A percentile compares a stretch with the other conserved stretches of the same genome.
Conservation (phyloP, 2,329 filamentous ascomycete genomes). For the Cryphonectria parasitica region DNA sequence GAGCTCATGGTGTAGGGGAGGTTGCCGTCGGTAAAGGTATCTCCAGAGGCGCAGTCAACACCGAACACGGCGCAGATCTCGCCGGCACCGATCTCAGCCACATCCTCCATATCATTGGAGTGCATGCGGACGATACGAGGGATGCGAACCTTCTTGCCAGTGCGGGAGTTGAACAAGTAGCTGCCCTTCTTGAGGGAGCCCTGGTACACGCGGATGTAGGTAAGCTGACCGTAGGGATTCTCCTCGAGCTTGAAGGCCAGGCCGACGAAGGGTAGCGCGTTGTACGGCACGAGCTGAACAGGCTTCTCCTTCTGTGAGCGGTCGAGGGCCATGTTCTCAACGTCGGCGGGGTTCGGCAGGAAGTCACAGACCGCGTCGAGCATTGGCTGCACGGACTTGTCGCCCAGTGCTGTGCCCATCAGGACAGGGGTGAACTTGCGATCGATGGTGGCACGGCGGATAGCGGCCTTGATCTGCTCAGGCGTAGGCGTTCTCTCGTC, state of each 20-base stretch:
- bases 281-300: slow-evolving; percentile 90
- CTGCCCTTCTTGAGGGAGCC: slow-evolving; percentile 85
- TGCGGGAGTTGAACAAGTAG: slow-evolving; percentile 91
- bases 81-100: slow-evolving; percentile 87
- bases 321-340: slow-evolving; percentile 88
- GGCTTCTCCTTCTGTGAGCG: slow-evolving; percentile 75
- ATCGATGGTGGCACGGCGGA: slow-evolving; percentile 85
- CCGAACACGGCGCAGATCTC: slow-evolving; percentile 99
- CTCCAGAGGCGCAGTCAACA: slow-evolving; percentile 95
- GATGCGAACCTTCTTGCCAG: slow-evolving; percentile 93
- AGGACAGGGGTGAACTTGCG: slow-evolving; percentile 93
- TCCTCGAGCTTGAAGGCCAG: slow-evolving; percentile 99
- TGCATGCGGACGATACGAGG: slow-evolving; percentile 99
- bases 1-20: slow-evolving; percentile 95
- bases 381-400: slow-evolving; percentile 94
- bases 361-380: slow-evolving; percentile 96
- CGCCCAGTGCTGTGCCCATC: slow-evolving; percentile 93
- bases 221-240: slow-evolving; percentile 97
- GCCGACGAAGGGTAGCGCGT: slow-evolving; percentile 90
- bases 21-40: slow-evolving; percentile 94
- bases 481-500: slow-evolving; percentile 81
- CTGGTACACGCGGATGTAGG: slow-evolving; percentile 98
- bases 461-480: slow-evolving; percentile 87
- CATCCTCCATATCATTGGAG: slow-evolving; percentile 99
- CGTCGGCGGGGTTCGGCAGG: slow-evolving; percentile 87